These are phyloP conservation scores for Rhinocladiella mackenziei DNA, from an alignment of 2,329 filamentous ascomycete genomes.

Conservation along the genomic window DNA sequence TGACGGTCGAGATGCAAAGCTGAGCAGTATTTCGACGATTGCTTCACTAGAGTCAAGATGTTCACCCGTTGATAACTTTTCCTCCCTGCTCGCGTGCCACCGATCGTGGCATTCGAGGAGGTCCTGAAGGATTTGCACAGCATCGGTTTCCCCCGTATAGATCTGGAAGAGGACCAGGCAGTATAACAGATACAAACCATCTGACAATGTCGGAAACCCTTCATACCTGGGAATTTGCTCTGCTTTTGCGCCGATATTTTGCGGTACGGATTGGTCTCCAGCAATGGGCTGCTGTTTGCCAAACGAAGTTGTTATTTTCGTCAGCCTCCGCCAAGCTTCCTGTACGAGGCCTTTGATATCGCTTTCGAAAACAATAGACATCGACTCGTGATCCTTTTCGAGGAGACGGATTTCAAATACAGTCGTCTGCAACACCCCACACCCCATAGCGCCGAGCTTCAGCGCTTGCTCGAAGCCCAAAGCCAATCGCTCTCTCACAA, in stretches of 20 bases:
- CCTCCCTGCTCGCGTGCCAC: conserved; percentile 1
- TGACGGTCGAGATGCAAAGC: conserved; percentile 81
- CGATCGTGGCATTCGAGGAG: conserved; percentile 67
- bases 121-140: conserved; percentile 75
- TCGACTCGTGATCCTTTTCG: conserved; percentile 2
- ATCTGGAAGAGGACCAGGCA: conserved; percentile 80
- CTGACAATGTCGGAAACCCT: conserved; percentile 44
- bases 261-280: neutral
- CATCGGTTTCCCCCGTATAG: conserved; percentile 84
- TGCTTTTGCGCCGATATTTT: conserved; percentile 29
- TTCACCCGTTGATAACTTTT: conserved; percentile 28
- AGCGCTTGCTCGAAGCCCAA: conserved; percentile 22
- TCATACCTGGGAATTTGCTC: conserved; percentile 30
- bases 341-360: conserved; percentile 31
- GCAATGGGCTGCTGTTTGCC: conserved; percentile 28
- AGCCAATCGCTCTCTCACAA: conserved; percentile 16
- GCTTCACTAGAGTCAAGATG: conserved; percentile 56
- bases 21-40: conserved; percentile 82
- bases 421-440: conserved; percentile 5
- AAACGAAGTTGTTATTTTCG: conserved; percentile 31
- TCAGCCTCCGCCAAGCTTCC: conserved; percentile 41
- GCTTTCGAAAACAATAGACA: conserved; percentile 18
- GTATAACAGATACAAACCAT: conserved; percentile 75
- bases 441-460: conserved; percentile 10
- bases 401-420: conserved; percentile 5